Evolutionary conservation across 202 grass and related monocot species (phyloP), one percentile per base, ranked within the genome.

Genomic region (Carex arenaria): DNA sequence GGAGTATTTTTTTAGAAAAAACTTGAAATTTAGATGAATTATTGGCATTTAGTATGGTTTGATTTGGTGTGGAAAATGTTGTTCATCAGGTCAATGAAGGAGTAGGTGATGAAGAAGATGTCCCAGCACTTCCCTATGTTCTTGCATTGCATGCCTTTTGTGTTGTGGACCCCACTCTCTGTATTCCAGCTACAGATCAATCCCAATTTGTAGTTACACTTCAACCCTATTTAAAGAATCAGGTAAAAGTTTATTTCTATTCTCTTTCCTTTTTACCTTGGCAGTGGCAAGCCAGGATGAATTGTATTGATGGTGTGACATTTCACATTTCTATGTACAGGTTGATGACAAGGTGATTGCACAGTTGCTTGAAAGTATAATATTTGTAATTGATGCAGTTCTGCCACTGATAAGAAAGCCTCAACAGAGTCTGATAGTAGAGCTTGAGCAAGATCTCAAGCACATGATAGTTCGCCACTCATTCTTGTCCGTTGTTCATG

Each of bases 191-290:
- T 82, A 96, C 93, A 20, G 91, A 99, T 76, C 96, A 91, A 89
- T 95, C 93, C 66, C 93, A 99, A 85, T 99, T 99, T 89, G 93
- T 99, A 76, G 93, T 94, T 73, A 99, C 96, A 2, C 96, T 99
- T 85, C 93, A 96, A 84, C 96, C 96, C 72, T 99, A 99, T 85
- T 90, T 99, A 88, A 99, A 96, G 80, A 94, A 89, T 88, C 91
- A 94, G 96, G 96, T 99, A 40, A 65, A 68, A 62, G 20, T 78
- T 72, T 60, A 56, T 63, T 82, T 68, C 72, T 32, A 14, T 55
- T 83, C 80, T 17, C 13, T 67, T 61, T 5, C 81, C 15, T 20
- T 62, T 66, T 4, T 34, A 61, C 42, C 53, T 77, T 77, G 56
- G 53, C 51, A 20, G 17, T 34, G 38, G 53, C 28, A 70, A 80